Evolutionary conservation across 208 protist species (phyloP).

Genomic region (Acanthamoeba triangularis): DNA sequence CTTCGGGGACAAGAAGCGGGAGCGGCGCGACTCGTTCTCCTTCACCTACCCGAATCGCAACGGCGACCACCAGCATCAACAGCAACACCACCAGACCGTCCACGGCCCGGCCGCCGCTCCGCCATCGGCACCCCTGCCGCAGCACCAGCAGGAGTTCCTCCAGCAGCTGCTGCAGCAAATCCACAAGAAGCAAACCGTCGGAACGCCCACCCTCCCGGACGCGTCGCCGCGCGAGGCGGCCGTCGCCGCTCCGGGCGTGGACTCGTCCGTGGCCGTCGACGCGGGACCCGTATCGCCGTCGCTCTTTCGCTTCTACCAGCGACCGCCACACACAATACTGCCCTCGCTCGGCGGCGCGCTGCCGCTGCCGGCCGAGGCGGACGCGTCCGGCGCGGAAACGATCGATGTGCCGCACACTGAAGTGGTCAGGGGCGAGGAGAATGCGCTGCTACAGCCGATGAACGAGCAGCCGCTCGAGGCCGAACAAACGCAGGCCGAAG

Average conservation of each 20-base stretch:
- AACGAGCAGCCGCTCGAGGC: neutral
- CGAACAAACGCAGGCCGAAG: neutral
- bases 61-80: neutral
- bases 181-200: slow-evolving; percentile 49
- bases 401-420: neutral
- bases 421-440: neutral
- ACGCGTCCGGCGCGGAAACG: neutral
- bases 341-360: neutral
- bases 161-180: slow-evolving; percentile 59
- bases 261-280: neutral
- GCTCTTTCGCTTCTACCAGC: slow-evolving; percentile 6
- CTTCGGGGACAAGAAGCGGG: slow-evolving; percentile 56
- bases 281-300: neutral
- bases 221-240: no score
- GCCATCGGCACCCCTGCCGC: neutral
- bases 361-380: neutral
- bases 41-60: slow-evolving; percentile 16
- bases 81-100: neutral
- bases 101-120: neutral
- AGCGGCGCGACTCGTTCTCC: slow-evolving; percentile 57
- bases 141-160: slow-evolving; percentile 55
- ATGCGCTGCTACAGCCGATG: neutral
- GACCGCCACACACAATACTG: neutral
- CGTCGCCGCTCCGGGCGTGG: neutral
- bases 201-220: neutral